Conservation (phyloP, 164 flowering plant species). For the Kingdonia uniflora region DNA sequence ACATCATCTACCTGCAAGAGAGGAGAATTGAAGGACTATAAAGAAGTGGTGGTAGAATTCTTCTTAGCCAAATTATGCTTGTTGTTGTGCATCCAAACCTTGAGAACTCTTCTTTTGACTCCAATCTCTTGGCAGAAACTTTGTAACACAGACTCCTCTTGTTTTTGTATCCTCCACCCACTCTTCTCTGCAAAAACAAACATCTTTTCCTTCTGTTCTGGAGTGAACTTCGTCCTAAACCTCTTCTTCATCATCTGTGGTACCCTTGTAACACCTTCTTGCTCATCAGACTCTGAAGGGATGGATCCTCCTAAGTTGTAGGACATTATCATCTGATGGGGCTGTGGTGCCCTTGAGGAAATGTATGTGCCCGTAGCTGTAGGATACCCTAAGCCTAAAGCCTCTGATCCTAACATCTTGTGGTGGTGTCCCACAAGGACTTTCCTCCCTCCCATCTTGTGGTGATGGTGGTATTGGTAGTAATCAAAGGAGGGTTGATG, state of each 20-base stretch:
- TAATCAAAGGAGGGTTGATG: conserved; percentile 15
- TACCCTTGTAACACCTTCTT: conserved; percentile 28
- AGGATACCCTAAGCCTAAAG: conserved; percentile 40
- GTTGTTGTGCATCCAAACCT: conserved; percentile 98
- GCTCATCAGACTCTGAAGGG: conserved; percentile 57
- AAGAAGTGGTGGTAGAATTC: conserved; percentile 11
- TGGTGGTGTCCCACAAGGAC: conserved; percentile 17
- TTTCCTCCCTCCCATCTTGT: conserved; percentile 34
- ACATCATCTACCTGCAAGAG: not conserved
- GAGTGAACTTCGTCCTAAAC: conserved; percentile 75
- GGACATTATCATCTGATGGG: conserved; percentile 50
- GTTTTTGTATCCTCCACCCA: conserved; percentile 90
- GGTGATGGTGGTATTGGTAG: conserved; percentile 22
- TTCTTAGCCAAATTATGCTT: conserved; percentile 71
- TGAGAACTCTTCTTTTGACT: conserved; percentile 74
- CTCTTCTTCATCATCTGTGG: conserved; percentile 45
- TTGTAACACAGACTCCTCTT: conserved; percentile 68
- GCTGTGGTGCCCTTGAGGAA: conserved; percentile 20
- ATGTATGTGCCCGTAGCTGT: conserved; percentile 16
- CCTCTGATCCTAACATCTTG: no score
- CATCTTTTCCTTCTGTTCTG: conserved; percentile 88
- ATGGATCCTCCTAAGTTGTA: conserved; percentile 26
- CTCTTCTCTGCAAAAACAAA: conserved; percentile 68
- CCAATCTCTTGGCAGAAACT: conserved; percentile 88
- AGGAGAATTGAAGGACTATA: not conserved